Base-by-base conservation (phyloP, 2,329 filamentous ascomycete species). In the Plectosphaerella cucumerina region DNA sequence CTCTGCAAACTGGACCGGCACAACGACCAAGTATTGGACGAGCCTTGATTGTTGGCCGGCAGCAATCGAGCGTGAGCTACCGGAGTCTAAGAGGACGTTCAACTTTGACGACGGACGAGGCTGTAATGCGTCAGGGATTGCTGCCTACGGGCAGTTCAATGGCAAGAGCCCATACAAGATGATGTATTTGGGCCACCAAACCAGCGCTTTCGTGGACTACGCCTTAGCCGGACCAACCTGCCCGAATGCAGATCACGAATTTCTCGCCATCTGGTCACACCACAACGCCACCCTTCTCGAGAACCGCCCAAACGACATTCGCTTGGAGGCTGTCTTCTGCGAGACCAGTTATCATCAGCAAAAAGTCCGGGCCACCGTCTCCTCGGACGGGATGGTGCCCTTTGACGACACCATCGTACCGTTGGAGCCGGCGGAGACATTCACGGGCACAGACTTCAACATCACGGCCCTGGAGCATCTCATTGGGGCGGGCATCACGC, bases 321-420 rank as follows among this genome's bases (percentile, higher is more conserved):
- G 62, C 6, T 51, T 68, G 0, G 73, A 69, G 0, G 66, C 68
- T 0, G 20, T 73, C 0, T 80, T 71, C 45, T 80, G 77, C 45
- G 60, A 71, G 20, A 52, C 75, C 0, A 56, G 33, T 0, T 84
- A 82, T 50, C 73, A 69, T 46, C 63, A 68, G n/a, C 75, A 80
- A 37, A 12, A 63, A 0, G 75, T 78, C 0, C 58, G 62, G 0
- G 72, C 74, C 0, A 74, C 66, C 0, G 64, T 82, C 0, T 47
- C 51, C 2, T 51, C 61, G 0, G 1, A 12, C 0, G 54, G 26
- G 0, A 31, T 54, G 0, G 48, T 50, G 1, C 66, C 64, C 0
- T 3, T 56, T 2, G 46, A 53, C 0, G 31, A 31, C 0, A 54
- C 51, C 0, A 37, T 67, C 0, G 22, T 55, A 0, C 10, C 56